phyloP scores from a whole-genome alignment of 176 grass and related monocot genomes.

The Oryza brachyantha region DNA sequence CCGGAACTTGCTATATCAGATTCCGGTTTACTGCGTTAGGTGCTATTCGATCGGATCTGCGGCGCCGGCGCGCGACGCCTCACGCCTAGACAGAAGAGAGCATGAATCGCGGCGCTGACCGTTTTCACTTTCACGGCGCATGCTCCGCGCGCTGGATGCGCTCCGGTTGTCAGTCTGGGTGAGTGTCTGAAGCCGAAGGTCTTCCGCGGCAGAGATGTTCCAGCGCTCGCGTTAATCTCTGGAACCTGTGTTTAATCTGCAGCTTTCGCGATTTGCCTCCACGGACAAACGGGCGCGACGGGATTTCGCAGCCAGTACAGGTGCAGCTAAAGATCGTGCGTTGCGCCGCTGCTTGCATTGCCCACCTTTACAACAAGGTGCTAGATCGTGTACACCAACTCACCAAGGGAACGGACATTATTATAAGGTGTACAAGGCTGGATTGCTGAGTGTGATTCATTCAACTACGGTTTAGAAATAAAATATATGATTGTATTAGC shows the following conservation, averaged over 20 bases:
- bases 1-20: neutral
- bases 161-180: neutral
- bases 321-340: no score
- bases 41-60: slow-evolving; percentile 5
- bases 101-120: slow-evolving; percentile 35
- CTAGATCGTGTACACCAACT: neutral
- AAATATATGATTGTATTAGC: no score
- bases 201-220: neutral
- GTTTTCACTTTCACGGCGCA: neutral
- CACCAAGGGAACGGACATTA: no score
- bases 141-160: neutral
- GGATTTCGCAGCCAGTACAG: neutral
- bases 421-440: no score
- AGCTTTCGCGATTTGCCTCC: neutral
- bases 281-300: neutral
- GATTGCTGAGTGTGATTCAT: no score
- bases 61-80: neutral
- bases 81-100: neutral
- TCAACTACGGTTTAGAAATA: no score
- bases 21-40: slow-evolving; percentile 23
- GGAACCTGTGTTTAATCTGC: neutral
- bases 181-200: neutral
- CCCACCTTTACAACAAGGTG: neutral
- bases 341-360: neutral
- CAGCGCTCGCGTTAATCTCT: neutral